Conservation (phyloP, 352 stramenopile species). For the Stramenopiles sp. region DNA sequence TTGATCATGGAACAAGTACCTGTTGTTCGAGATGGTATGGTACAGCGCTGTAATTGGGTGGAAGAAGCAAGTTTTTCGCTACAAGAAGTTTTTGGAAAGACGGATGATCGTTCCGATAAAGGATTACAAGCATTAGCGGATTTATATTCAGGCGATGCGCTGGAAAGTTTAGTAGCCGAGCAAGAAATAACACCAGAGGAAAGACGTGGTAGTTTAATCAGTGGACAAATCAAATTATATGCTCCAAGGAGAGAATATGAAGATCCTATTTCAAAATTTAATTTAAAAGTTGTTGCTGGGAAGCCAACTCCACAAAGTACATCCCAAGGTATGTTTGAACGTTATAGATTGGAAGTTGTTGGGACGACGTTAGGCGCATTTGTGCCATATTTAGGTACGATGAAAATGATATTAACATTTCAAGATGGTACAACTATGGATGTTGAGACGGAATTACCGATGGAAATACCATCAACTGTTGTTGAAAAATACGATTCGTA, state of each 20-base stretch:
- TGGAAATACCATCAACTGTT: background rate
- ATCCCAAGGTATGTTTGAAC: background rate
- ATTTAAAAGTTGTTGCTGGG: background rate
- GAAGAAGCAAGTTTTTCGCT: background rate
- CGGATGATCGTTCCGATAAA: background rate
- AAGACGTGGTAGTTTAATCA: background rate
- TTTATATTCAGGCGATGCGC: background rate
- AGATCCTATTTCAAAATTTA: background rate
- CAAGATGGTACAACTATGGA: background rate
- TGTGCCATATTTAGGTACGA: background rate
- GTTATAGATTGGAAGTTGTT: background rate
- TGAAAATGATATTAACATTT: background rate
- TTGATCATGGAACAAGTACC: constrained; percentile 16
- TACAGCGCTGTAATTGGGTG: constrained; percentile 9
- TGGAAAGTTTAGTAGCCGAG: background rate
- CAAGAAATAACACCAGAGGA: background rate
- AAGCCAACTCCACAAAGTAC: background rate
- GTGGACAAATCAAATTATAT: background rate
- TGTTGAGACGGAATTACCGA: background rate
- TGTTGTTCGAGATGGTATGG: constrained; percentile 9
- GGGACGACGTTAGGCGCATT: background rate
- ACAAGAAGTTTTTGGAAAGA: background rate
- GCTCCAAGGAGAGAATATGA: background rate
- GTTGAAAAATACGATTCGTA: background rate
- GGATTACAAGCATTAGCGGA: background rate